Evolutionary conservation across 2,329 filamentous ascomycete genomes (phyloP).

Genomic region (Esteya vermicola): DNA sequence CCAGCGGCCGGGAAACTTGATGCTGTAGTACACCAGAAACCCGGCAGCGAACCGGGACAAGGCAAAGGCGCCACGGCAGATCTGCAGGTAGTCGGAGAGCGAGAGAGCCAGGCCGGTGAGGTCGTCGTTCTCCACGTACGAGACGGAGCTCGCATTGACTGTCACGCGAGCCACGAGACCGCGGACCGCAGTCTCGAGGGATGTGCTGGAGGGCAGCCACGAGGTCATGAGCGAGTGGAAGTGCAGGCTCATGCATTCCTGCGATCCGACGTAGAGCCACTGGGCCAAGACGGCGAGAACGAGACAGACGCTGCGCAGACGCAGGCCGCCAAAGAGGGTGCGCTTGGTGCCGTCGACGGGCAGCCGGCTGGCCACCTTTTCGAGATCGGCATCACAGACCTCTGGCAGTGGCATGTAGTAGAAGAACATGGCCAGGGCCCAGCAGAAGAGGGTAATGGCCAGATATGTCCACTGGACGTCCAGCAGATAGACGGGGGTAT

Average conservation of each 20-base stretch:
- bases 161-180: no score
- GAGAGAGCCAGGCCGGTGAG: conserved; percentile 35
- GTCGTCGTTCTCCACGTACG: conserved; percentile 13
- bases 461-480: conserved; percentile 78
- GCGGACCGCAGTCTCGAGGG: no score
- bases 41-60: conserved; percentile 57
- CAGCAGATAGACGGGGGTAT: conserved; percentile 37
- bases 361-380: conserved; percentile 29
- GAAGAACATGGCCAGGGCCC: conserved; percentile 53
- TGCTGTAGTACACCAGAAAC: conserved; percentile 44
- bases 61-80: conserved; percentile 61
- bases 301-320: conserved; percentile 42
- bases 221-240: conserved; percentile 37
- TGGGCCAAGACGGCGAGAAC: conserved; percentile 61
- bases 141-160: conserved; percentile 28
- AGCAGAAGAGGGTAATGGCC: conserved; percentile 63
- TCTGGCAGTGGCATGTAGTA: conserved; percentile 55
- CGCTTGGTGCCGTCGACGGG: conserved; percentile 36
- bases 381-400: conserved; percentile 40
- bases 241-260: conserved; percentile 50
- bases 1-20: conserved; percentile 26
- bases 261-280: conserved; percentile 65
- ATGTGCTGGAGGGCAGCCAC: conserved; percentile 15
- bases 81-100: conserved; percentile 51
- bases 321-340: conserved; percentile 29